Evolutionary conservation across 2,329 filamentous ascomycete genomes (phyloP).

Genomic region (Kalaharituber pfeilii): DNA sequence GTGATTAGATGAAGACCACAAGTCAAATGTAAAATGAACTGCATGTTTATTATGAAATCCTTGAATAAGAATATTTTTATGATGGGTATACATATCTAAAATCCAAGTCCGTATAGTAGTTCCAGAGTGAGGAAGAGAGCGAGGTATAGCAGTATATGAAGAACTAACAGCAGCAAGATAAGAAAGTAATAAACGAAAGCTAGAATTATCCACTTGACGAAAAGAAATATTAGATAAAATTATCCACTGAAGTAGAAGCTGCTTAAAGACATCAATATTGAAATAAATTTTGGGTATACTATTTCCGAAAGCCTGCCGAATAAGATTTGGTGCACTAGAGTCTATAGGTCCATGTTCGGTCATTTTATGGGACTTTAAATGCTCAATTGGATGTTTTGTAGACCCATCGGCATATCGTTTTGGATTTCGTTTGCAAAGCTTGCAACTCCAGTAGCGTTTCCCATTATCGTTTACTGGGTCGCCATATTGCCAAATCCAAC

Average conservation of each 20-base stretch:
- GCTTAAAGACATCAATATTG: neutral
- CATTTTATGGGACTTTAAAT: neutral
- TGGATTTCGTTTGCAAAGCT: neutral
- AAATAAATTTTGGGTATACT: neutral
- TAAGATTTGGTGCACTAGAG: neutral
- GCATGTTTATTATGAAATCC: neutral
- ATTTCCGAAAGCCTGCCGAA: neutral
- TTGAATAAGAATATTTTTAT: neutral
- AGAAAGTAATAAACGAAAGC: neutral
- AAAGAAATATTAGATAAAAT: neutral
- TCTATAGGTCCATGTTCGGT: neutral
- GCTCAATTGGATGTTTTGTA: neutral
- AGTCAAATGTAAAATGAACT: constrained; percentile 10
- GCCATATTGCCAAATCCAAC: neutral
- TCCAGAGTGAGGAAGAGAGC: neutral
- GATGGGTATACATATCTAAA: neutral
- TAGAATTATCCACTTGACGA: neutral
- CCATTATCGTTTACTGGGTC: neutral
- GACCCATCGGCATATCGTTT: neutral
- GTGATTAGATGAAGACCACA: constrained; percentile 9
- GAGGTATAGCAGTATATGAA: neutral
- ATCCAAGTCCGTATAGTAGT: neutral
- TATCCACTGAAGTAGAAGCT: neutral
- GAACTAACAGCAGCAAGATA: neutral
- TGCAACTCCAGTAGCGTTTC: neutral